Evolutionary conservation across 2,329 filamentous ascomycete genomes (phyloP).

Genomic region (Phialophora macrospora): DNA sequence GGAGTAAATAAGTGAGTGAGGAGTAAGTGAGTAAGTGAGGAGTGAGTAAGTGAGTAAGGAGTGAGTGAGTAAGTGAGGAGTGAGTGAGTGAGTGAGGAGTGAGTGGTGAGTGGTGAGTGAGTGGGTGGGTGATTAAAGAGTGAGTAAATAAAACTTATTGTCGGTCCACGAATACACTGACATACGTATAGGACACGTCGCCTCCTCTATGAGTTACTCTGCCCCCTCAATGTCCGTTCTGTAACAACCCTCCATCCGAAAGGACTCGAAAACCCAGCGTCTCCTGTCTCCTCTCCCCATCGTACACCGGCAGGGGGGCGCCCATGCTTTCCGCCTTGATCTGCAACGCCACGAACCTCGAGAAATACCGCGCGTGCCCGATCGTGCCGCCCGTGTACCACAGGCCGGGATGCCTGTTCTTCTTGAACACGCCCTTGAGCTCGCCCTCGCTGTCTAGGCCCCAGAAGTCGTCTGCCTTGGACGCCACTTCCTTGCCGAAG

Average conservation of each 20-base stretch:
- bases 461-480: conserved; percentile 52
- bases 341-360: conserved; percentile 53
- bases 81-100: background rate
- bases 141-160: too few relatives aligned
- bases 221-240: background rate
- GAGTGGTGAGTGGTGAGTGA: background rate
- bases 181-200: background rate
- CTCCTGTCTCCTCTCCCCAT: conserved; percentile 20
- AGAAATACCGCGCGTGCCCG: conserved; percentile 49
- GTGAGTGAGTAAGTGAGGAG: background rate
- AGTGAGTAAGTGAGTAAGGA: background rate
- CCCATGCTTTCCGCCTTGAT: conserved; percentile 47
- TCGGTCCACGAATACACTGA: background rate
- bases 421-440: conserved; percentile 50
- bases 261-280: background rate
- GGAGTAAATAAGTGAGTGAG: conserved; percentile 25
- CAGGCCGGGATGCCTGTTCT: conserved; percentile 43
- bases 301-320: conserved; percentile 30
- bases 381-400: conserved; percentile 55
- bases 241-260: background rate
- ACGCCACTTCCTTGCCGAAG: conserved; percentile 50
- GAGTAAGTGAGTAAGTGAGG: background rate
- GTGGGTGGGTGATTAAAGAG: too few relatives aligned
- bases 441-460: conserved; percentile 56
- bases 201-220: background rate